Base-by-base conservation (phyloP, 1,139 yeast genomes). In the Eremothecium coryli region DNA sequence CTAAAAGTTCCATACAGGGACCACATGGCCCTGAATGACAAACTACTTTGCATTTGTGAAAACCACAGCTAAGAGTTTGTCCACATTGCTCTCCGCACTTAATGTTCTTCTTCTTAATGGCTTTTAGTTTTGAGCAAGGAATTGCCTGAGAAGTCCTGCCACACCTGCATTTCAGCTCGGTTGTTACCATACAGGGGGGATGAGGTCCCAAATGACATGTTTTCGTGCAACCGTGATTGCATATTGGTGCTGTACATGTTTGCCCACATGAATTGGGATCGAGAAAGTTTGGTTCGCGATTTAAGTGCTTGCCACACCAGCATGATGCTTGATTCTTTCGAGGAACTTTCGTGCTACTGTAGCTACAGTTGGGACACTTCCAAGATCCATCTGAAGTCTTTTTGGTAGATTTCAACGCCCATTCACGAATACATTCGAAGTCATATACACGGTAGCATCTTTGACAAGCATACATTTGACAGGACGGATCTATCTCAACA, bases 171-270 rank as follows among this genome's bases (percentile, higher is more conserved):
- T 62, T 64, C 65, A 81, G 61, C 9, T 1, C 90, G 82, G 1
- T 90, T 85, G 58, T 80, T 55, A 21, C 90, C 84, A 17, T 82
- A 62, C 97, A 86, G 16, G 65, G 66, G 0, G 85, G 78, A 56
- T 88, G 96, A 3, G 86, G 81, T 0, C 95, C 97, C 1, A 95
- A 90, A 54, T 86, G 97, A 53, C 97, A 86, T 13, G 70, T 68
- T 7, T 75, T 61, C 3, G 82, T 61, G 53, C 97, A 86, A 4
- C 75, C 71, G 54, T 86, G 97, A 1, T 77, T 70, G 56, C 95
- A 84, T 5, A 38, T 48, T 7, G 42, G 41, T 6, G 70, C 64
- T 14, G 61, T 61, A 61, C 96, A 86, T 1, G 85, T 68, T 56
- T 81, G 86, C 4, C 95, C 95, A 65, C 97, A 88, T 38, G 93